Base-by-base conservation (phyloP, 768 basidiomycete genomes). In the Xanthoconium purpureum region DNA sequence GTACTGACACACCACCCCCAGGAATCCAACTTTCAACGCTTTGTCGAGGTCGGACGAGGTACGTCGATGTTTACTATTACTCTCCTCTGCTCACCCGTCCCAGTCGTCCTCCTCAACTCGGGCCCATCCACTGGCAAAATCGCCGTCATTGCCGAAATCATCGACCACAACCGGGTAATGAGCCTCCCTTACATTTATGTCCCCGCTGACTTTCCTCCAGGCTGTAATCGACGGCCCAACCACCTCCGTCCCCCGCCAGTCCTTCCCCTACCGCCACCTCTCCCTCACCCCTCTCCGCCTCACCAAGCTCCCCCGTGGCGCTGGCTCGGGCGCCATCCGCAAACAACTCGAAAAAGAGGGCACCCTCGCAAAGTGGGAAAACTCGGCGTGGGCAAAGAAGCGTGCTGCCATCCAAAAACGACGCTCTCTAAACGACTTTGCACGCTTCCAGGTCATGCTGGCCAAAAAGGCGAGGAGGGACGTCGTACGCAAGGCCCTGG, bases 1-100 rank as follows among this genome's bases (percentile, higher is more conserved):
- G 64, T 57, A 35, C 46, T 67, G 58, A 67, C 52, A 15, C 11
- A 37, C 37, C 11, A 37, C 37, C 30, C 30, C 10, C 66, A 89
- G 84, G 80, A 86, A 63, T 94, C 91, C 68, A 93, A 87, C 73
- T 98, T 98, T 83, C 87, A 88, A 77, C 91, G 93, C 60, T 98
- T 96, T 77, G 95, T 98, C 71, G 91, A 99, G 85, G 94, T 98
- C 73, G 96, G 96, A 71, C 91, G 96, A 71, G 91, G 90, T 92
- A 48, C 14, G 47, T 57, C 24, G 30, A 8, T 20, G 2, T 44
- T 42, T 5, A 1, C 28, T 0, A 10, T 28, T 11, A 3, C 5
- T 20, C 2, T 35, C n/a, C 3, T 13, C 3, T 33, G n/a, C 59
- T 67, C 57, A 67, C 8, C 37, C 37, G 0, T 32, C 14, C 11